These are phyloP conservation scores for Acacia confusa DNA, from an alignment of 306 rosid species.

Conservation along the genomic window DNA sequence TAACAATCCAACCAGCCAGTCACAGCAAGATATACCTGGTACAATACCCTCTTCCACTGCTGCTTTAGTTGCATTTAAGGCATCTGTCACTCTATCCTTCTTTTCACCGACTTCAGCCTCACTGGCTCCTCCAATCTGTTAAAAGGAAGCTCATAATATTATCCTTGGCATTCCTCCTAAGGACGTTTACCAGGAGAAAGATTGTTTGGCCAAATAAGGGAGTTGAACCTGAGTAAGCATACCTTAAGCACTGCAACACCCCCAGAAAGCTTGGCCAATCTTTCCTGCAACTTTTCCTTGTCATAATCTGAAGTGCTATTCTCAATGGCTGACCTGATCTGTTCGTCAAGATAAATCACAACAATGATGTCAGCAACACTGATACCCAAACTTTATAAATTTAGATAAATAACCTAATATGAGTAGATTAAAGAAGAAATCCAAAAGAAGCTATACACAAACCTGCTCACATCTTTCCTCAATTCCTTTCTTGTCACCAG, in stretches of 20 bases:
- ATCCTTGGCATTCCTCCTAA: not conserved
- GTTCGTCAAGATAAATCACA: conserved; percentile 26
- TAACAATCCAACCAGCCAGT: not conserved
- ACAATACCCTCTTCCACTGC: conserved; percentile 97
- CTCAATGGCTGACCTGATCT: conserved; percentile 85
- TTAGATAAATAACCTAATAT: not conserved
- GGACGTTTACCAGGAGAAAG: not conserved
- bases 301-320: conserved; percentile 88
- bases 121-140: conserved; percentile 97
- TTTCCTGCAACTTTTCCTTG: conserved; percentile 92
- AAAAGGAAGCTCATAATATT: conserved; percentile 8
- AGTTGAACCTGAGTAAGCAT: not conserved
- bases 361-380: not conserved
- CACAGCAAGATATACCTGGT: conserved; percentile 46
- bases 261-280: conserved; percentile 92
- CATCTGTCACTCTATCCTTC: conserved; percentile 96
- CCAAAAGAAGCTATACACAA: conserved; percentile 15
- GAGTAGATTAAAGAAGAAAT: conserved; percentile 15
- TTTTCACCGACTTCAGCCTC: conserved; percentile 94
- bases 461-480: conserved; percentile 99
- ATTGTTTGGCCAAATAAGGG: not conserved
- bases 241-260: conserved; percentile 98
- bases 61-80: conserved; percentile 94
- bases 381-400: not conserved
- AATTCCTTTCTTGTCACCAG: conserved; percentile 82